Percentiles rank a stretch among this genome's conserved stretches.
Conservation (phyloP, 495 filamentous ascomycete genomes). For the Penicillium bialowiezense region DNA sequence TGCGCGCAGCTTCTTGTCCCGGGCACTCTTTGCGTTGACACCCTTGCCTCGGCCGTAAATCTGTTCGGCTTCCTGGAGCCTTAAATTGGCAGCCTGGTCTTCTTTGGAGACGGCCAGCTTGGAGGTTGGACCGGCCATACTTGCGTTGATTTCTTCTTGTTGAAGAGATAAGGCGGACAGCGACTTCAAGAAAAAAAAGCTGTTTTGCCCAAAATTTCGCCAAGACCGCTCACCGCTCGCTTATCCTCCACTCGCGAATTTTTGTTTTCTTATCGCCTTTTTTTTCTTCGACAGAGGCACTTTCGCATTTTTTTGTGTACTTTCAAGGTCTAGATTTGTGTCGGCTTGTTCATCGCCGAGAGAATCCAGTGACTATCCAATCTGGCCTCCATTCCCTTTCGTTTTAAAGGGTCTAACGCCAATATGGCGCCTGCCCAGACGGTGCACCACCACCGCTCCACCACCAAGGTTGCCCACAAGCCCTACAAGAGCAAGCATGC, state of each 20-base stretch:
- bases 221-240: conserved; percentile 34
- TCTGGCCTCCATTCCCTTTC: conserved; percentile 69
- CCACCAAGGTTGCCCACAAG: conserved; percentile 83
- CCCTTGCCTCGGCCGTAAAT: conserved; percentile 80
- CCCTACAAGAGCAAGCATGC: conserved; percentile 87
- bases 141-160: conserved; percentile 9
- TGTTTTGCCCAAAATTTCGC: conserved; percentile 29
- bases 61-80: conserved; percentile 61
- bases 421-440: conserved; percentile 46
- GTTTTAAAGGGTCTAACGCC: conserved; percentile 79
- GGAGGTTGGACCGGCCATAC: conserved; percentile 25
- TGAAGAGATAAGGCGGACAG: conserved; percentile 1
- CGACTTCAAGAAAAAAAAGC: conserved; percentile 12
- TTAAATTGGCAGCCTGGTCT: conserved; percentile 38
- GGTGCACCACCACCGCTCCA: conserved; percentile 84
- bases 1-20: conserved; percentile 84
- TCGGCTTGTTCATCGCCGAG: conserved; percentile 1
- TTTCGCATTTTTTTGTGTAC: conserved; percentile 10
- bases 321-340: not conserved
- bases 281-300: conserved; percentile 13
- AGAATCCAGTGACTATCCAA: conserved; percentile 14
- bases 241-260: conserved; percentile 39
- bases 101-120: conserved; percentile 31
- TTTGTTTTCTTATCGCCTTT: conserved; percentile 38
- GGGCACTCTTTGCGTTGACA: conserved; percentile 54